These are phyloP conservation scores for Phytopythium mirpurense DNA, from an alignment of 352 stramenopile genomes.

Conservation along the genomic window DNA sequence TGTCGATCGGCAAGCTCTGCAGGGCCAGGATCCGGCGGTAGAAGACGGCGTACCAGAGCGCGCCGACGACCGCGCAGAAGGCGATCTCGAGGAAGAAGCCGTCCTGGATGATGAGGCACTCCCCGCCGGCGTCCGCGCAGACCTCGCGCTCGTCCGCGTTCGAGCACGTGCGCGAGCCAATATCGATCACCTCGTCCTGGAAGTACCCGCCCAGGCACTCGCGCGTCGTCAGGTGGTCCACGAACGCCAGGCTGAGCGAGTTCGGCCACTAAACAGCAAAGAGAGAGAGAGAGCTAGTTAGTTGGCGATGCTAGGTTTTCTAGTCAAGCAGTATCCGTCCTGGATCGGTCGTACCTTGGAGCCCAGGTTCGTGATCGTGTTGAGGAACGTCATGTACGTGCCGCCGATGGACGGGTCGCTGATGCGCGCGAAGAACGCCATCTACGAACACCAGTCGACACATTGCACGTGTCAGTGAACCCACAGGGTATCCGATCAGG, in stretches of 20 bases:
- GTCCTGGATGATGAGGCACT: slow-evolving; percentile 75
- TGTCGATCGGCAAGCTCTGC: slow-evolving; percentile 80
- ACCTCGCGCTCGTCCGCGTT: slow-evolving; percentile 55
- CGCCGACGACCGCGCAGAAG: slow-evolving; percentile 59
- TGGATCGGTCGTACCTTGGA: slow-evolving; percentile 69
- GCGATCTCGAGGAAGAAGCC: slow-evolving; percentile 79
- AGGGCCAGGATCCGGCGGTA: slow-evolving; percentile 61
- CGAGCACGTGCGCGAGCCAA: slow-evolving; percentile 76
- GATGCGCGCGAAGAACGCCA: slow-evolving; percentile 98
- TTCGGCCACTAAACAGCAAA: slow-evolving; percentile 60
- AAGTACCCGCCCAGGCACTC: slow-evolving; percentile 68
- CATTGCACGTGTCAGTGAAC: neutral
- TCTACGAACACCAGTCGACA: slow-evolving; percentile 49
- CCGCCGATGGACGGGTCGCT: slow-evolving; percentile 97
- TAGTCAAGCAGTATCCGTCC: neutral
- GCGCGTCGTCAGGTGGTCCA: slow-evolving; percentile 76
- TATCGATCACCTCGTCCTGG: slow-evolving; percentile 66
- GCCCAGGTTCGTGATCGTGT: slow-evolving; percentile 98
- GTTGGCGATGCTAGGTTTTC: neutral
- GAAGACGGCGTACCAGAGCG: slow-evolving; percentile 68
- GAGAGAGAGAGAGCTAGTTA: neutral
- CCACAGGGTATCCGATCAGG: no score
- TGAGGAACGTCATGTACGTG: slow-evolving; percentile 99
- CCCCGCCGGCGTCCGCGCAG: slow-evolving; percentile 50
- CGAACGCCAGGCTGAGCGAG: slow-evolving; percentile 76